These are phyloP conservation scores for Suzukiozyma palmioleophila DNA, from an alignment of 1,139 yeast species.

Conservation along the genomic window DNA sequence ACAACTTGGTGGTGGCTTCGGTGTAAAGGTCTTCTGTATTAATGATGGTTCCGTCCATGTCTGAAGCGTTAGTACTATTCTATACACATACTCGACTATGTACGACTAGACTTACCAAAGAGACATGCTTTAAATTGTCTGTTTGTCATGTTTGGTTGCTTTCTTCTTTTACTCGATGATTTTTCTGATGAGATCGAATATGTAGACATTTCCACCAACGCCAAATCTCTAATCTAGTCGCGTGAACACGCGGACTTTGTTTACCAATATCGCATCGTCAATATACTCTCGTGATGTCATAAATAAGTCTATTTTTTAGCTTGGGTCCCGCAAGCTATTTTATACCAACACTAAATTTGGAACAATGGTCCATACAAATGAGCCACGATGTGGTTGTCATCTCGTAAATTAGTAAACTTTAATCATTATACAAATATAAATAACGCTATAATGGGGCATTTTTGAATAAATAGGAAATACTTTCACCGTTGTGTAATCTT, in stretches of 20 bases:
- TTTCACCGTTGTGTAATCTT: conserved; percentile 95
- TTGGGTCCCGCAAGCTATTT: no score
- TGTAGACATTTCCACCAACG: no score
- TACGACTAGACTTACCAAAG: conserved; percentile 49
- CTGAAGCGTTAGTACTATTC: conserved; percentile 25
- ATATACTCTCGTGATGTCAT: no score
- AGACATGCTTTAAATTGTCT: conserved; percentile 68
- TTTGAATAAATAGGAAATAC: conserved; percentile 84
- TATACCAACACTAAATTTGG: no score
- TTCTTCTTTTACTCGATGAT: no score
- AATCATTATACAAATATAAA: conserved; percentile 8
- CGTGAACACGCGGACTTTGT: no score
- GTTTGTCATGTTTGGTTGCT: not conserved
- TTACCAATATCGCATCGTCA: no score
- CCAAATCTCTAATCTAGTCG: no score
- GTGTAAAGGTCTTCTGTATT: conserved; percentile 93
- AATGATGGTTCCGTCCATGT: conserved; percentile 92
- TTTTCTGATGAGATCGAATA: no score
- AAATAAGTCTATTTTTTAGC: no score
- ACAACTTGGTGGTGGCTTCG: conserved; percentile 59
- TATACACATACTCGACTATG: conserved; percentile 4
- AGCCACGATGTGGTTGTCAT: no score
- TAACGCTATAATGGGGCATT: conserved; percentile 38
- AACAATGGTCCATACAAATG: no score
- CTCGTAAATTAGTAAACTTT: not conserved